Conservation (phyloP, 1,284 basidiomycete species). For the Puccinia coronata region DNA sequence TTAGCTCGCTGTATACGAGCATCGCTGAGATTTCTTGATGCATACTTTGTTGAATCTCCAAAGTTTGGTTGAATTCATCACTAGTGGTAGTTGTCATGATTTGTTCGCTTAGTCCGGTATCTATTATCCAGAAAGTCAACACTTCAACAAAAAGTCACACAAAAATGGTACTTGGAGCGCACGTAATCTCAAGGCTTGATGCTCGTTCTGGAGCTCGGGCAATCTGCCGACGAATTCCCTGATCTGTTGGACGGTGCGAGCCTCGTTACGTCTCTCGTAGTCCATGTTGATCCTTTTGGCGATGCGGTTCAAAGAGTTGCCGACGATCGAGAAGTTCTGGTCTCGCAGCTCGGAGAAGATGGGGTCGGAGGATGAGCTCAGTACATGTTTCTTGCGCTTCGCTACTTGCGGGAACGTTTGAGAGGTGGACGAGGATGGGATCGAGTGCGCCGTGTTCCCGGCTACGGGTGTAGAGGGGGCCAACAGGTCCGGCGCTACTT, state of each 20-base stretch:
- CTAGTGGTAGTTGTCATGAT: slow-evolving; percentile 79
- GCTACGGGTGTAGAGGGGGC: slow-evolving; percentile 60
- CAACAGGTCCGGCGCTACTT: slow-evolving; percentile 70
- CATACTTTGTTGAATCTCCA: slow-evolving; percentile 93
- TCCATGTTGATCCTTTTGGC: slow-evolving; percentile 86
- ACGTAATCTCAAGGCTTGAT: slow-evolving; percentile 85
- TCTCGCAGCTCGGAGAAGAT: slow-evolving; percentile 82
- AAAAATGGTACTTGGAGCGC: slow-evolving; percentile 56
- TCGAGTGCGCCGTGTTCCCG: slow-evolving; percentile 48
- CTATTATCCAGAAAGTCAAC: slow-evolving; percentile 61
- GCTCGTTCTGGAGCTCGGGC: slow-evolving; percentile 85
- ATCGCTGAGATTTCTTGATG: slow-evolving; percentile 53
- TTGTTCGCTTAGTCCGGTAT: slow-evolving; percentile 90
- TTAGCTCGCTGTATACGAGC: slow-evolving; percentile 38
- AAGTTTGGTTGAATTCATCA: slow-evolving; percentile 84
- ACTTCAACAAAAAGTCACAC: slow-evolving; percentile 5
- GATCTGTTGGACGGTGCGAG: slow-evolving; percentile 88
- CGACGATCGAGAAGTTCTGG: slow-evolving; percentile 90
- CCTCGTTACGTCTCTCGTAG: slow-evolving; percentile 78
- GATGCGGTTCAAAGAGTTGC: slow-evolving; percentile 75
- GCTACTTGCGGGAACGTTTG: slow-evolving; percentile 42
- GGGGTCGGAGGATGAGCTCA: slow-evolving; percentile 75
- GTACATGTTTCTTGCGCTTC: slow-evolving; percentile 81
- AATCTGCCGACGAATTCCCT: slow-evolving; percentile 93
- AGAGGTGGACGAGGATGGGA: slow-evolving; percentile 46